phyloP scores from a whole-genome alignment of 805 yeast genomes.

The Trichomonascus vanleenenianus region DNA sequence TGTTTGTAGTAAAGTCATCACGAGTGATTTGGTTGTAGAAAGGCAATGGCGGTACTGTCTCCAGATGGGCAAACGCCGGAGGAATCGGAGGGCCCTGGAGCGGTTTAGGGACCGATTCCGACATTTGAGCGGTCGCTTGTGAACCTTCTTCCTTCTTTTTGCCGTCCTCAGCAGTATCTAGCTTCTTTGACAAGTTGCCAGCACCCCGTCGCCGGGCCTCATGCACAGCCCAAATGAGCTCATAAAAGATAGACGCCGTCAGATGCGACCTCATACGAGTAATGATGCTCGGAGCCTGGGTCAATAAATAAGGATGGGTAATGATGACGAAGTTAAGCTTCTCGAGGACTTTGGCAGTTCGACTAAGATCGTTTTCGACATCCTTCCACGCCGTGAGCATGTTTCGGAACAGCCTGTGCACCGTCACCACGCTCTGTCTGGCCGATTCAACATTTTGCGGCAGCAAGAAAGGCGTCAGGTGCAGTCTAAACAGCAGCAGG shows the following conservation, averaged over 20 bases:
- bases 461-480: slow-evolving; percentile 63
- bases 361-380: slow-evolving; percentile 79
- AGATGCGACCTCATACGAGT: slow-evolving; percentile 86
- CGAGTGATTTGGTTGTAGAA: slow-evolving; percentile 84
- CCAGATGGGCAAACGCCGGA: slow-evolving; percentile 19
- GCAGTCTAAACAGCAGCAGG: slow-evolving; percentile 69
- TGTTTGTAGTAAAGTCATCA: slow-evolving; percentile 79
- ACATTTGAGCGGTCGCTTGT: slow-evolving; percentile 12
- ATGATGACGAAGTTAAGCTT: slow-evolving; percentile 79
- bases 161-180: slow-evolving; percentile 5
- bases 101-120: slow-evolving; percentile 16
- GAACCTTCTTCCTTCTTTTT: slow-evolving; percentile 13
- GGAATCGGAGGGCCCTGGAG: slow-evolving; percentile 20
- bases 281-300: slow-evolving; percentile 66
- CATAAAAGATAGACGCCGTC: slow-evolving; percentile 86
- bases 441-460: slow-evolving; percentile 73
- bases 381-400: slow-evolving; percentile 88
- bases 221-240: slow-evolving; percentile 88
- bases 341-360: slow-evolving; percentile 87
- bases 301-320: slow-evolving; percentile 78
- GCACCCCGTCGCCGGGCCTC: slow-evolving; percentile 70
- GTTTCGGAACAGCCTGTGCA: slow-evolving; percentile 78
- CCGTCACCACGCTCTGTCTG: slow-evolving; percentile 87
- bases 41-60: slow-evolving; percentile 65
- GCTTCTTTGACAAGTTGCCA: not conserved